These are phyloP conservation scores for Ogataea trehalophila DNA, from an alignment of 805 yeast species.

Conservation along the genomic window DNA sequence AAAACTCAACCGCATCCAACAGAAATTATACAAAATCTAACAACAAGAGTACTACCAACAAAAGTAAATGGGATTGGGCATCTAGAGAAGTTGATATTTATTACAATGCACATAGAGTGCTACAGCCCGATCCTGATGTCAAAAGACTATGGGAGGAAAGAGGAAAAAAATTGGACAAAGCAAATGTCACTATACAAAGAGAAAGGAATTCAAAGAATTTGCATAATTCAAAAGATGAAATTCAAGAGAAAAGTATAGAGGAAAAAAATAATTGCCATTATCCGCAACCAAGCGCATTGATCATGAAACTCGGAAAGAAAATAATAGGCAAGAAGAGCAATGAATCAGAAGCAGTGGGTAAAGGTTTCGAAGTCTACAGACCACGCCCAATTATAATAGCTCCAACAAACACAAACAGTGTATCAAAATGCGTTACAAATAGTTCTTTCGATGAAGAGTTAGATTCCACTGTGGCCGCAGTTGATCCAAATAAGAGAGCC, in stretches of 20 bases:
- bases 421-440: not conserved
- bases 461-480: not conserved
- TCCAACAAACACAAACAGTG: not conserved
- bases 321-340: not conserved
- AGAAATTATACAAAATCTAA: not conserved
- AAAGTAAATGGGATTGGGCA: conserved; percentile 40
- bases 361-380: conserved; percentile 29
- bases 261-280: not conserved
- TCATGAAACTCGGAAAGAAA: not conserved
- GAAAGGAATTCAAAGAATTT: not conserved
- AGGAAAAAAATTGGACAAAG: conserved; percentile 25
- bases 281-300: not conserved
- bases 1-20: not conserved
- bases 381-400: conserved; percentile 15
- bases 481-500: too few species aligned
- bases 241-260: not conserved
- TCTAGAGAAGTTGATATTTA: conserved; percentile 58
- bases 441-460: not conserved
- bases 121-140: conserved; percentile 46
- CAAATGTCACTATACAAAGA: conserved; percentile 5
- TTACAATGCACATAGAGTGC: conserved; percentile 36
- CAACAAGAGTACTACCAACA: conserved; percentile 8
- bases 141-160: conserved; percentile 48
- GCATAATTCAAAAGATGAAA: not conserved
- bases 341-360: not conserved